A percentile compares a stretch with the other conserved stretches of the same genome.
These are phyloP conservation scores for Pichia ethanolica DNA, from an alignment of 805 yeast genomes.

Conservation along the genomic window DNA sequence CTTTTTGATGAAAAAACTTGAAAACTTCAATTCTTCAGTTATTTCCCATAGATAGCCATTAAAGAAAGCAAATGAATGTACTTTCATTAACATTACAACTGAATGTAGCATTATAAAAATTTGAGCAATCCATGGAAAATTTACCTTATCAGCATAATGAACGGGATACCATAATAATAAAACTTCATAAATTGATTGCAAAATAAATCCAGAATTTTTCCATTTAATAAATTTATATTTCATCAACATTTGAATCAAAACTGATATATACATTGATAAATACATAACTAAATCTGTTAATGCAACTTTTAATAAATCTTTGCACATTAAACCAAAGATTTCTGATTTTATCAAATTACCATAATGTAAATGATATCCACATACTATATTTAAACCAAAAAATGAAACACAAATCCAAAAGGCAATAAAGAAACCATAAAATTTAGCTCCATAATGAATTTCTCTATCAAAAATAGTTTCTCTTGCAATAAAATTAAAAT, in stretches of 20 bases:
- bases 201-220: constrained; percentile 54
- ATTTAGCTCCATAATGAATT: constrained; percentile 38
- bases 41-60: constrained; percentile 84
- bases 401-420: constrained; percentile 67
- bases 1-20: constrained; percentile 36
- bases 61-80: constrained; percentile 88
- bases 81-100: constrained; percentile 84
- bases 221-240: constrained; percentile 44
- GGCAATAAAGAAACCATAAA: constrained; percentile 75
- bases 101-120: constrained; percentile 81
- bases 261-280: constrained; percentile 52
- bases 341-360: constrained; percentile 43
- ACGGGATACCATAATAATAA: constrained; percentile 46
- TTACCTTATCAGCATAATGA: constrained; percentile 44
- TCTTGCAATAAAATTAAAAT: constrained; percentile 38
- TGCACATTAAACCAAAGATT: constrained; percentile 48
- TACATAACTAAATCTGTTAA: constrained; percentile 74
- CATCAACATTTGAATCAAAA: constrained; percentile 50
- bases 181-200: constrained; percentile 53
- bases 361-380: constrained; percentile 43
- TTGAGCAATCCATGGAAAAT: constrained; percentile 84
- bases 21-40: constrained; percentile 43
- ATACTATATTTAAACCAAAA: constrained; percentile 43
- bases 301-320: constrained; percentile 61
- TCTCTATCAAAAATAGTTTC: constrained; percentile 49